A percentile compares a stretch with the other conserved stretches of the same genome.
Evolutionary conservation across 2,329 filamentous ascomycete species (phyloP).

Genomic region (Simplicillium aogashimaense): DNA sequence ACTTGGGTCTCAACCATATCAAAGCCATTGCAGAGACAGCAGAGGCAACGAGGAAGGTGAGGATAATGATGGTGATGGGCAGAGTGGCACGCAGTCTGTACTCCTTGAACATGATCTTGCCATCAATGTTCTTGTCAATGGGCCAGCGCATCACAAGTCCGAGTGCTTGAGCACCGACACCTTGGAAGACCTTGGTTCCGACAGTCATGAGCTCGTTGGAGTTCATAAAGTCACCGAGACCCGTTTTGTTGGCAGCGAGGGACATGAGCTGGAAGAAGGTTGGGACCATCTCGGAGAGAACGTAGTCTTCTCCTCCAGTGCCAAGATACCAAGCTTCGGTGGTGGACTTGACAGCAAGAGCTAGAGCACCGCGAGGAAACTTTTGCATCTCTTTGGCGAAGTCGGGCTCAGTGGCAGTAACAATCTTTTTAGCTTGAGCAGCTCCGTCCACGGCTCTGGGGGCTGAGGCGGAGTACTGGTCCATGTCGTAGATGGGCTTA

Average conservation of each 20-base stretch:
- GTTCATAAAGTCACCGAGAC: constrained; percentile 9
- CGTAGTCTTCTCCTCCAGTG: constrained; percentile 10
- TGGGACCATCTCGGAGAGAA: constrained; percentile 11
- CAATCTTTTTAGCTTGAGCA: constrained; percentile 4
- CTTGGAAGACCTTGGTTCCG: constrained; percentile 5
- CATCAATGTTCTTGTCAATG: background rate
- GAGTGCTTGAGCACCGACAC: constrained; percentile 7
- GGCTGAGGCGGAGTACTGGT: constrained; percentile 7
- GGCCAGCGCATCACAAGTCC: constrained; percentile 2
- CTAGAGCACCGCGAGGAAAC: constrained; percentile 6
- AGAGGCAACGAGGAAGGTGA: constrained; percentile 3
- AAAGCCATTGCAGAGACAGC: constrained; percentile 2
- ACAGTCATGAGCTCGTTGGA: constrained; percentile 6
- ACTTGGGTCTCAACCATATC: constrained; percentile 2
- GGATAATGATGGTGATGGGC: constrained; percentile 5
- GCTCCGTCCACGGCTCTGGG: constrained; percentile 7
- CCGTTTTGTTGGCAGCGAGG: constrained; percentile 8
- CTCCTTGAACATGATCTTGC: constrained; percentile 4
- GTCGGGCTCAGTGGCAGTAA: background rate
- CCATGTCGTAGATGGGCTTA: constrained; percentile 11
- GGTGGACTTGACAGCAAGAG: constrained; percentile 8
- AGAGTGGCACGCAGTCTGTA: constrained; percentile 5
- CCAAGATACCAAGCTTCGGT: constrained; percentile 8
- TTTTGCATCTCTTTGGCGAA: constrained; percentile 6
- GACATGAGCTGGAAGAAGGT: constrained; percentile 17